Evolutionary conservation across 768 basidiomycete species (phyloP), one percentile per base, ranked within the genome.

Genomic region (Auricularia sp.): DNA sequence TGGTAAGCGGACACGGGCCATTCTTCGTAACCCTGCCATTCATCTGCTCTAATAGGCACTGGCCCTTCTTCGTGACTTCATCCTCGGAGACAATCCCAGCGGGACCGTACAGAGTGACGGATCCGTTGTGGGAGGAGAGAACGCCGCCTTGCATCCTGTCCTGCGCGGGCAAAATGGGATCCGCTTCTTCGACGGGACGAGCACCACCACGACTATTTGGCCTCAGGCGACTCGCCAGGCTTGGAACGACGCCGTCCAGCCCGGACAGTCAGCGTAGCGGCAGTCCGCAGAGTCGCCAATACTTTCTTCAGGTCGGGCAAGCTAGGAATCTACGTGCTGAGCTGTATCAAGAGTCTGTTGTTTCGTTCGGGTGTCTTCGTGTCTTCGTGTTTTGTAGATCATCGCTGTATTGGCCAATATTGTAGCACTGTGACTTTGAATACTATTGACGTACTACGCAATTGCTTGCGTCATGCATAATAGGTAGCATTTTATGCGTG

Each of bases 21-120:
- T 33, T 11, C n/a, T 18, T 2, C 63, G 23, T 11, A 66, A 11
- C 3, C 5, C 36, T 62, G 16, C 8, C 18, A 64, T 39, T 14
- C 56, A 54, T 3, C 29, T 43, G 18, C 35, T 64, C 34, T 47
- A 36, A 16, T 66, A 90, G 88, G 86, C 83, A 4, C 78, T 81
- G 71, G 80, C 80, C 21, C 83, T 90, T 72, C 71, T 80, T 14
- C 82, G 84, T 21, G 86, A 90, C 66, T 90, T 89, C 67, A 76
- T 90, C 61, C 75, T 90, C 47, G 87, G 88, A 3, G 74, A 73
- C 64, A 86, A 87, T 72, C 64, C 74, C 36, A 84, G 84, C 1
- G 88, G 87, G 0, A 78, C 83, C 4, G 83, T 90, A 43, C 74
- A 71, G 23, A 70, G 71, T 21, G 47, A 51, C 47, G 47, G 47